These are phyloP conservation scores for Ophiosphaerella herpotricha DNA, from an alignment of 2,329 filamentous ascomycete genomes.

Conservation along the genomic window DNA sequence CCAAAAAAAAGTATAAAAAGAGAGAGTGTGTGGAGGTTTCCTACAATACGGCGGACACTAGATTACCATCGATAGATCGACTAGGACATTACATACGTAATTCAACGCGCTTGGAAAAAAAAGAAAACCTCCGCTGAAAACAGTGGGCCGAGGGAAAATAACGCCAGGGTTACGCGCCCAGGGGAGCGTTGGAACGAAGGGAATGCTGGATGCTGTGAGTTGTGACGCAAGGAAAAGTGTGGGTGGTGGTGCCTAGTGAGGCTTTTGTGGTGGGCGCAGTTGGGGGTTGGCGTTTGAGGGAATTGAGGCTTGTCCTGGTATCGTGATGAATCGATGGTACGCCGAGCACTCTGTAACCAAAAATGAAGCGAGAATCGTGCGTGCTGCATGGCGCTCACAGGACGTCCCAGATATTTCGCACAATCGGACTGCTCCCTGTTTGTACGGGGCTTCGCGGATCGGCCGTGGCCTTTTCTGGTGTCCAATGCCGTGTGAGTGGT, in stretches of 20 bases:
- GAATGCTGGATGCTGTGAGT: conserved; percentile 4
- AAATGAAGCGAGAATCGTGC: background rate
- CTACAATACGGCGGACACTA: conserved; percentile 13
- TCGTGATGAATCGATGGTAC: background rate
- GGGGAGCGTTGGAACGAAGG: conserved; percentile 3
- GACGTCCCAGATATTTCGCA: conserved; percentile 77
- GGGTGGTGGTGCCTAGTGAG: background rate
- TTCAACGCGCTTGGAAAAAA: conserved; percentile 22
- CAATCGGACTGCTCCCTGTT: conserved; percentile 74
- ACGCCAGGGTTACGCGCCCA: background rate
- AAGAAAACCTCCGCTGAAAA: conserved; percentile 19
- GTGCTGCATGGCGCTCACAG: conserved; percentile 55
- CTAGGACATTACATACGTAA: conserved; percentile 40
- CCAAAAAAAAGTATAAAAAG: too few species aligned
- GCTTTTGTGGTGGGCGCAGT: background rate
- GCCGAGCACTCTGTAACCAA: background rate
- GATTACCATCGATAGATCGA: conserved; percentile 21
- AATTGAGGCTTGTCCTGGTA: background rate
- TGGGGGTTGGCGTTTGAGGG: background rate
- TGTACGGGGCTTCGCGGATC: conserved; percentile 77
- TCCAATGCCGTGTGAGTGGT: conserved; percentile 37
- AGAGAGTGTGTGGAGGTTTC: conserved; percentile 11
- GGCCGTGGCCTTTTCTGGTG: conserved; percentile 63
- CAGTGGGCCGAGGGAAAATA: conserved; percentile 1
- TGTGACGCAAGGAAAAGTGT: conserved; percentile 8